A percentile compares a stretch with the other conserved stretches of the same genome.
These are phyloP conservation scores for Udeniomyces megalosporus DNA, from an alignment of 768 basidiomycete genomes.

Conservation along the genomic window DNA sequence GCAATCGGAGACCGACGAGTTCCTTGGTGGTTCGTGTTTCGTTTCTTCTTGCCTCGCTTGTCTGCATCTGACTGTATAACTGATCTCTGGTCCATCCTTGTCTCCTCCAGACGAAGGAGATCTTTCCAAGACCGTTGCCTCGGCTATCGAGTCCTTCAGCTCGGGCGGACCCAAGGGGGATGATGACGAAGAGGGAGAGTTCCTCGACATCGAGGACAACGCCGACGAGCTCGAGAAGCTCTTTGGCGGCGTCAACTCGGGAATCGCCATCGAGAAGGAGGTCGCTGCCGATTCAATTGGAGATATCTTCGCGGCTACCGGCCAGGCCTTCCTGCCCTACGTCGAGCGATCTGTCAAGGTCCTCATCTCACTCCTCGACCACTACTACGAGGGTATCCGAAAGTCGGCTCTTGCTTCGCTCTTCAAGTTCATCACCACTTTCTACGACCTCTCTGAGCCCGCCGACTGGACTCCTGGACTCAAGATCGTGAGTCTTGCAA, in stretches of 20 bases:
- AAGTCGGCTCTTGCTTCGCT: constrained; percentile 80
- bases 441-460: constrained; percentile 73
- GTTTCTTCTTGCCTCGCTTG: background rate
- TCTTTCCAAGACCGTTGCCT: constrained; percentile 6
- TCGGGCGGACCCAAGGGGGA: constrained; percentile 26
- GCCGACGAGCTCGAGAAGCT: constrained; percentile 30
- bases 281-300: constrained; percentile 94
- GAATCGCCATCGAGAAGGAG: constrained; percentile 97
- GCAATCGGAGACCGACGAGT: constrained; percentile 58
- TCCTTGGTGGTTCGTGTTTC: constrained; percentile 12
- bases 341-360: constrained; percentile 62
- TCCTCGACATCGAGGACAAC: constrained; percentile 42
- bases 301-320: constrained; percentile 67
- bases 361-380: constrained; percentile 59
- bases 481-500: constrained; percentile 37
- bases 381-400: constrained; percentile 96
- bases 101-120: constrained; percentile 5
- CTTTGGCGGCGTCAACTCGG: constrained; percentile 80
- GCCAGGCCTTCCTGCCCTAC: constrained; percentile 72
- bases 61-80: background rate
- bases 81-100: too few species aligned
- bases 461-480: constrained; percentile 68
- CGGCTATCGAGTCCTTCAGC: constrained; percentile 33
- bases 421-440: constrained; percentile 72
- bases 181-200: constrained; percentile 35